Base-by-base conservation (phyloP, 2,329 filamentous ascomycete species). In the Fusarium tanahbumbuense region DNA sequence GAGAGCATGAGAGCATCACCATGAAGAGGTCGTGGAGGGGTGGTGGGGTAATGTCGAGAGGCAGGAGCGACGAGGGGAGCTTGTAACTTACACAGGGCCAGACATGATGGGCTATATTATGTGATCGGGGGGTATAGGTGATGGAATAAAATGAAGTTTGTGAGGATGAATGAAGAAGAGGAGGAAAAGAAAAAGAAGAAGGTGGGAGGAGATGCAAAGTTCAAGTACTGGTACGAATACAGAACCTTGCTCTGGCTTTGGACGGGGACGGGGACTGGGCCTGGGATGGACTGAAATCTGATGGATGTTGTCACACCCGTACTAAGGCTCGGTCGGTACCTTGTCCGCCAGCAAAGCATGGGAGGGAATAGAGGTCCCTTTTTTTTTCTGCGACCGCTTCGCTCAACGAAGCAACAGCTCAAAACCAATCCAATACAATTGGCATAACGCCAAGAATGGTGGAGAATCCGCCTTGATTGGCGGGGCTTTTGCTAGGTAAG, bases 21-120 rank as follows among this genome's bases (percentile, higher is more conserved):
- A 70, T 65, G 68, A 57, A 56, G 56, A 69, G 62, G 37, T 40
- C 44, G 71, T 71, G 68, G 80, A 77, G 79, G 80, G 79, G 79
- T 80, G 80, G 79, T 78, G 80, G 80, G 80, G 81, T 80, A 79
- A 58, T 63, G 64, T 53, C 40, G 58, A 59, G 63, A 74, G 55
- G 63, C 32, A 68, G 67, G 73, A 73, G 67, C 53, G 67, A 68
- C 64, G 59, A 72, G 73, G 74, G 64, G 59, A 57, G 70, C 71
- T 70, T 58, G 62, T 61, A 70, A 90, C 89, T 90, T 88, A 91
- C 89, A 89, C 88, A 82, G 89, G 82, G 81, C 87, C 86, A 86
- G 87, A 89, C 87, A 89, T 89, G 82, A 82, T 87, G 82, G 79
- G 68, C 70, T 64, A 64, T 53, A 64, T 69, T 70, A 56, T 56